A percentile compares a stretch with the other conserved stretches of the same genome.
phyloP scores from a whole-genome alignment of 129 eudicot species.

The Calendula officinalis region DNA sequence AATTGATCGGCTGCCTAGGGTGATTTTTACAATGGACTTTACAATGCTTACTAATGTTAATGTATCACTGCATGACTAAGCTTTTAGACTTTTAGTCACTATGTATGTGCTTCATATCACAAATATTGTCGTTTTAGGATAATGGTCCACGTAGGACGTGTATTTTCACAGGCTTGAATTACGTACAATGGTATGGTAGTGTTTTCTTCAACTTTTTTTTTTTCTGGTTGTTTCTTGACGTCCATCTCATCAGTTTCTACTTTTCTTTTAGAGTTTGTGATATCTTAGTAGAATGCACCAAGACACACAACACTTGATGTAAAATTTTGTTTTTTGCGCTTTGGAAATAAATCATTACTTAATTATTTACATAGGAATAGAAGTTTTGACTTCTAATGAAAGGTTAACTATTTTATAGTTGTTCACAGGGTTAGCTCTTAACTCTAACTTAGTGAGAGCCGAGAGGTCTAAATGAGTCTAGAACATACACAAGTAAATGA shows the following conservation, averaged over 20 bases:
- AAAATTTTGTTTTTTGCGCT: not conserved
- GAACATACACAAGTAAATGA: too few species aligned
- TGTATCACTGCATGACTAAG: not conserved
- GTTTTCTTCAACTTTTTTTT: conserved; percentile 21
- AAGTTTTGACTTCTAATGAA: too few species aligned
- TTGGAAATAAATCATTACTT: not conserved
- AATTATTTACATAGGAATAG: conserved; percentile 2
- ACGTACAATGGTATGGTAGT: conserved; percentile 17
- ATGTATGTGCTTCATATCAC: conserved; percentile 11
- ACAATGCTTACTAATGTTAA: too few species aligned
- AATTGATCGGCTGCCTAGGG: too few species aligned
- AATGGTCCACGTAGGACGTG: conserved; percentile 21
- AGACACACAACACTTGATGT: not conserved
- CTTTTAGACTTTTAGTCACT: not conserved
- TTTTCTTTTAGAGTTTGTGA: conserved; percentile 20
- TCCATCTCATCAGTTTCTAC: conserved; percentile 23
- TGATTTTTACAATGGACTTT: too few species aligned
- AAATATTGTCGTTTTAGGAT: conserved; percentile 7
- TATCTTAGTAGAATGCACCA: conserved; percentile 32
- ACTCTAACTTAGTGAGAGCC: too few species aligned
- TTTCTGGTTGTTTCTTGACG: conserved; percentile 20
- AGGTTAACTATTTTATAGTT: too few species aligned
- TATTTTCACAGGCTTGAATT: conserved; percentile 17
- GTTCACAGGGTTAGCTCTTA: too few species aligned
- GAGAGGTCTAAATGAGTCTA: too few species aligned